These are phyloP conservation scores for Anacardium occidentale DNA, from an alignment of 345 rosid species.

Conservation along the genomic window DNA sequence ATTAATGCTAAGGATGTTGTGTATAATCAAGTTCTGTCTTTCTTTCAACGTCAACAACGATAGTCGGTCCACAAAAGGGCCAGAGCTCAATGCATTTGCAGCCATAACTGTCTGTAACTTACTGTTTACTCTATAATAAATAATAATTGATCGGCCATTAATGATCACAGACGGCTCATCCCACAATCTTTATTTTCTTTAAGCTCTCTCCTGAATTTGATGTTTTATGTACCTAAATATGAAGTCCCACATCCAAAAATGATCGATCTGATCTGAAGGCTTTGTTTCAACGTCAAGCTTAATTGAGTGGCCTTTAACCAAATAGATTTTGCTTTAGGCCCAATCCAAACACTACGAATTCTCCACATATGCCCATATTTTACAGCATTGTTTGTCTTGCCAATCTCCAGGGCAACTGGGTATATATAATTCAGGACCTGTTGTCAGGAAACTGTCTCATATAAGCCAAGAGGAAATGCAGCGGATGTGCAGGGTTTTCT, in stretches of 20 bases:
- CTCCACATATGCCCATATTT: slow-evolving; percentile 5
- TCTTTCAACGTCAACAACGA: slow-evolving; percentile 45
- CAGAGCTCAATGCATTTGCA: background rate
- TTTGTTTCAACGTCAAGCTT: slow-evolving; percentile 70
- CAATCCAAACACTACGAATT: slow-evolving; percentile 21
- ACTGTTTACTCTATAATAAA: background rate
- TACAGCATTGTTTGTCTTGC: too few relatives aligned
- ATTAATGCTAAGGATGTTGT: slow-evolving; percentile 76
- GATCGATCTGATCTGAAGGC: slow-evolving; percentile 37
- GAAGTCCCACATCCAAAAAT: background rate
- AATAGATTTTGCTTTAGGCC: slow-evolving; percentile 40
- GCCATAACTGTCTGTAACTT: background rate
- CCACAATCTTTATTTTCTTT: background rate
- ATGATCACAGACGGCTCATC: slow-evolving; percentile 13
- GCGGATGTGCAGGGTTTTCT: slow-evolving; percentile 21
- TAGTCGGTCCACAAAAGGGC: slow-evolving; percentile 8
- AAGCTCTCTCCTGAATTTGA: background rate
- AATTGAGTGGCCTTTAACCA: slow-evolving; percentile 29
- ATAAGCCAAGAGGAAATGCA: background rate
- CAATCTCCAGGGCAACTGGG: background rate
- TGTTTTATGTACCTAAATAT: background rate
- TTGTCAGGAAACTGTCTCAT: slow-evolving; percentile 20
- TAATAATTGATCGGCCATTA: background rate
- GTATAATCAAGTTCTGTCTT: slow-evolving; percentile 53
- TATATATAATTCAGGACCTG: background rate